These are phyloP conservation scores for Fraxinus anomala DNA, from an alignment of 257 asterid species.

Conservation along the genomic window DNA sequence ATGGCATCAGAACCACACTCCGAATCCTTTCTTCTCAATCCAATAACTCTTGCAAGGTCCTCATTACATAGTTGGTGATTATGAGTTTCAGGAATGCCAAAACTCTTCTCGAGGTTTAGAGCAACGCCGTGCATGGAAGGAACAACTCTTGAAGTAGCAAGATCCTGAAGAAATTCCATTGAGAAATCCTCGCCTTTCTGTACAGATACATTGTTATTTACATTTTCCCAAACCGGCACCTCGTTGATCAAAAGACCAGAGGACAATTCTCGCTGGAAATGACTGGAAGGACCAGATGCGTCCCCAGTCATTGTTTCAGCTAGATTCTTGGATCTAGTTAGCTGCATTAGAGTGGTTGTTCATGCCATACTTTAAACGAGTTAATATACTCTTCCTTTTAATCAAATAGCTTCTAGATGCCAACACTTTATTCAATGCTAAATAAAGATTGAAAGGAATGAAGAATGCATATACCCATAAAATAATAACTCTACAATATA, in stretches of 20 bases:
- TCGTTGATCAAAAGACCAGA: slow-evolving; percentile 27
- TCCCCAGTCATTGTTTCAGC: slow-evolving; percentile 41
- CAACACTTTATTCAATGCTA: not conserved
- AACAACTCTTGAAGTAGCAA: slow-evolving; percentile 43
- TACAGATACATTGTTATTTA: slow-evolving; percentile 42
- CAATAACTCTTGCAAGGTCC: slow-evolving; percentile 64
- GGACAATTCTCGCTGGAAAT: slow-evolving; percentile 41
- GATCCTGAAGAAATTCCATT: slow-evolving; percentile 52
- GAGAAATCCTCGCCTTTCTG: slow-evolving; percentile 68
- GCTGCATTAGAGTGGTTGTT: slow-evolving; percentile 37
- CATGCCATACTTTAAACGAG: not conserved
- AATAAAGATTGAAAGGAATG: too few species aligned
- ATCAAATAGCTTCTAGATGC: not conserved
- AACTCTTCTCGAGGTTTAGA: slow-evolving; percentile 35
- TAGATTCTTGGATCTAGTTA: slow-evolving; percentile 37
- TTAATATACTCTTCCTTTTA: not conserved
- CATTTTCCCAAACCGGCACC: slow-evolving; percentile 32
- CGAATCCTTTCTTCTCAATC: slow-evolving; percentile 65
- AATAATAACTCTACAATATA: slow-evolving; percentile 28
- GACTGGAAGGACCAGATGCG: slow-evolving; percentile 41
- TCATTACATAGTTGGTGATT: slow-evolving; percentile 50
- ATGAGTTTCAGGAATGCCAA: slow-evolving; percentile 35
- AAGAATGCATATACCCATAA: slow-evolving; percentile 3
- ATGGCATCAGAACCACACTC: slow-evolving; percentile 55
- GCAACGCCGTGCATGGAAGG: slow-evolving; percentile 36